A percentile compares a stretch with the other conserved stretches of the same genome.
These are phyloP conservation scores for Aspergillus sp. DNA, from an alignment of 2,329 filamentous ascomycete species.

Conservation along the genomic window DNA sequence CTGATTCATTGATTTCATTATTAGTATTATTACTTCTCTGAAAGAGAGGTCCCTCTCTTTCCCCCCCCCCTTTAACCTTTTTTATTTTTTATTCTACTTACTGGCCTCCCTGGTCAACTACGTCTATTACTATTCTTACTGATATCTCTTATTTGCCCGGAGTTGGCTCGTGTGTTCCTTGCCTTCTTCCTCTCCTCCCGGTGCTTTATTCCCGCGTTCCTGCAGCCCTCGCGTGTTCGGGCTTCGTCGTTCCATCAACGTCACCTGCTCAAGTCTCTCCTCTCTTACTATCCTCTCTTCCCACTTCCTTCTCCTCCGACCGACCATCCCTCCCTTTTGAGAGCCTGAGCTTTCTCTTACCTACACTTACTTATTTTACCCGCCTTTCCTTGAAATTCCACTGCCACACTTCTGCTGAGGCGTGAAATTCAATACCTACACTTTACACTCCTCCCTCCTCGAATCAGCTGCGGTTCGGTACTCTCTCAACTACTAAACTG, in stretches of 20 bases:
- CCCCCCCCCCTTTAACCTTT: not conserved
- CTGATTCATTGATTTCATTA: conserved; percentile 2
- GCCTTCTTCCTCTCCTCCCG: conserved; percentile 22
- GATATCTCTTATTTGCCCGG: conserved; percentile 14
- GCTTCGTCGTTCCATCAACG: conserved; percentile 37
- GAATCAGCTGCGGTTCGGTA: conserved; percentile 13
- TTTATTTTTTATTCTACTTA: not conserved
- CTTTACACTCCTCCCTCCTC: conserved; percentile 6
- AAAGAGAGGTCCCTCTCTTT: not conserved
- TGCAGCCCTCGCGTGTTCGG: conserved; percentile 35
- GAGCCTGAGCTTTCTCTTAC: conserved; percentile 9
- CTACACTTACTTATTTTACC: conserved; percentile 17
- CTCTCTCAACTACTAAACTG: conserved; percentile 13
- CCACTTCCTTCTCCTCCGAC: conserved; percentile 19
- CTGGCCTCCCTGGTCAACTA: not conserved
- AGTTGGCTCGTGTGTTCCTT: conserved; percentile 22
- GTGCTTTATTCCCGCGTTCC: conserved; percentile 32
- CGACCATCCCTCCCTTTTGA: conserved; percentile 18
- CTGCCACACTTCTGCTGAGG: conserved; percentile 20
- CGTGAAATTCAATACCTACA: conserved; percentile 14
- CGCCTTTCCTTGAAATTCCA: conserved; percentile 19
- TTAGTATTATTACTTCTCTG: not conserved
- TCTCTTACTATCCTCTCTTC: conserved; percentile 23
- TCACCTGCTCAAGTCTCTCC: conserved; percentile 29
- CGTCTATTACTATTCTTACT: conserved; percentile 10